These are phyloP conservation scores for Ascocoryne sarcoides DNA, from an alignment of 2,329 filamentous ascomycete genomes.

Conservation along the genomic window DNA sequence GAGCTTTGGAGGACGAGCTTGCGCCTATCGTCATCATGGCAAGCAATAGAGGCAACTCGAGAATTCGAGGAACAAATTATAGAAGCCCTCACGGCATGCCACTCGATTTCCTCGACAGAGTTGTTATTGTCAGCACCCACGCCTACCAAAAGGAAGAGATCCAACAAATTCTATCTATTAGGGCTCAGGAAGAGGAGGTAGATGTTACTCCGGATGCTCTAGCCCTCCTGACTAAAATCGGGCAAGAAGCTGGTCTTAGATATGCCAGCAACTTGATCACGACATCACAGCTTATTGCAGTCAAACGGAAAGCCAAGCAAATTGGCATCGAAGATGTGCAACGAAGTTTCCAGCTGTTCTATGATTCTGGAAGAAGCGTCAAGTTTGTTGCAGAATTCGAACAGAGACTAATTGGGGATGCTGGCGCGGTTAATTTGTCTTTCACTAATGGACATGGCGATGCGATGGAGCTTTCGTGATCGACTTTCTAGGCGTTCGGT, in stretches of 20 bases:
- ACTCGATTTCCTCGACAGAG: constrained; percentile 89
- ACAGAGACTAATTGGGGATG: constrained; percentile 84
- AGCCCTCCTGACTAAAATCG: constrained; percentile 90
- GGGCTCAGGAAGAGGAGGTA: constrained; percentile 92
- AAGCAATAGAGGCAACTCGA: constrained; percentile 85
- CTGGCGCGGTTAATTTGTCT: constrained; percentile 67
- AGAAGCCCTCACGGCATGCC: constrained; percentile 88
- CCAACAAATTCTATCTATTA: constrained; percentile 82
- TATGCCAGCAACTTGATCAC: constrained; percentile 99
- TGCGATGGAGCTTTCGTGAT: constrained; percentile 52
- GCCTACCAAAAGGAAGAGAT: constrained; percentile 78
- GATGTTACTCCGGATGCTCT: constrained; percentile 85
- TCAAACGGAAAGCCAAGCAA: constrained; percentile 78
- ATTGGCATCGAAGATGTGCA: constrained; percentile 84
- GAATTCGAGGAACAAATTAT: constrained; percentile 90
- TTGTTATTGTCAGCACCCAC: constrained; percentile 93
- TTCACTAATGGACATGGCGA: constrained; percentile 50
- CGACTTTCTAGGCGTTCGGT: no score
- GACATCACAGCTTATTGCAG: constrained; percentile 77
- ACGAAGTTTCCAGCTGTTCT: constrained; percentile 89
- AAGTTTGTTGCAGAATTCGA: constrained; percentile 87
- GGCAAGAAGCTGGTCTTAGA: constrained; percentile 79
- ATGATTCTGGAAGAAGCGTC: constrained; percentile 78
- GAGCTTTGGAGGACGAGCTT: constrained; percentile 87
- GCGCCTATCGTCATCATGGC: constrained; percentile 99